Evolutionary conservation across 768 basidiomycete genomes (phyloP).

Genomic region (Russula vinacea): DNA sequence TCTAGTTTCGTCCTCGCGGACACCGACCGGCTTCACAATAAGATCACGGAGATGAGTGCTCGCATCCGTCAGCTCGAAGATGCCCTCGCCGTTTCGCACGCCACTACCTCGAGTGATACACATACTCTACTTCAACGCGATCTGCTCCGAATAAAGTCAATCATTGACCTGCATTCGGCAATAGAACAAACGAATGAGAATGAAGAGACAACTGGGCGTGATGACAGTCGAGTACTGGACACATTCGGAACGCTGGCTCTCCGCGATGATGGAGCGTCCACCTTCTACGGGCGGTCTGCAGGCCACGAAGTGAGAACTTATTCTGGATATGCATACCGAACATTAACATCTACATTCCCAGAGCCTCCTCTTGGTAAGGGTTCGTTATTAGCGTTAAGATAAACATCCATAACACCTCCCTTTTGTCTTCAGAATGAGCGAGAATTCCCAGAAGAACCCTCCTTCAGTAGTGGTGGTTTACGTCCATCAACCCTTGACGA

Average conservation of each 20-base stretch:
- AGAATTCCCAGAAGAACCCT: neutral
- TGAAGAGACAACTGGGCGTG: conserved; percentile 32
- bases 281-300: conserved; percentile 70
- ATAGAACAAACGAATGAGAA: conserved; percentile 42
- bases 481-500: neutral
- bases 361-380: conserved; percentile 27
- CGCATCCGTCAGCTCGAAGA: conserved; percentile 71
- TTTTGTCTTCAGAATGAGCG: conserved; percentile 14
- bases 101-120: conserved; percentile 43
- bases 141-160: conserved; percentile 61
- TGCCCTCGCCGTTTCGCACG: conserved; percentile 56
- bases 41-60: conserved; percentile 65
- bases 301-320: conserved; percentile 58
- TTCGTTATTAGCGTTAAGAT: neutral
- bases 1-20: conserved; percentile 67
- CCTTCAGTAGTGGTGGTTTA: neutral
- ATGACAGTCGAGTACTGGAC: conserved; percentile 55
- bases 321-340: neutral
- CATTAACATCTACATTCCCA: neutral
- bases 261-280: conserved; percentile 64
- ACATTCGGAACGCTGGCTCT: conserved; percentile 68
- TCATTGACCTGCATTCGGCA: conserved; percentile 64
- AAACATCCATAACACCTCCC: neutral
- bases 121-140: conserved; percentile 63
- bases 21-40: conserved; percentile 65